Conservation (phyloP, 371 early-diverging fungal genomes). For the Cokeromyces recurvatus region DNA sequence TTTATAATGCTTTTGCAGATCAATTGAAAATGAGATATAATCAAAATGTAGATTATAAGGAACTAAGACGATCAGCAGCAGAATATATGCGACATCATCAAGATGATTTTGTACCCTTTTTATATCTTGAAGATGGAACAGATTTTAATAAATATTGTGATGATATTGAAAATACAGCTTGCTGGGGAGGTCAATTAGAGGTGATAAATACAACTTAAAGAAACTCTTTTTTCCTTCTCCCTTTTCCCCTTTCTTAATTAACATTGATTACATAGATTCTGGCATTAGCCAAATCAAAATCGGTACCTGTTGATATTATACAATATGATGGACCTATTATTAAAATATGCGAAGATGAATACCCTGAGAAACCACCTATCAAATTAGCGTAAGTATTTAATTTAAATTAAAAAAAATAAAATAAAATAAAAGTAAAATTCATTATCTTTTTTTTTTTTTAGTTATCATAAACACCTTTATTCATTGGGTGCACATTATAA, state of each 20-base stretch:
- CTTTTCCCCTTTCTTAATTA: background rate
- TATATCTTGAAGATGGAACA: constrained; percentile 78
- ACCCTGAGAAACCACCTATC: constrained; percentile 54
- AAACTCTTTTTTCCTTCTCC: background rate
- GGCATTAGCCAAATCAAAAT: constrained; percentile 68
- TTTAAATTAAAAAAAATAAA: background rate
- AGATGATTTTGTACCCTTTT: constrained; percentile 88
- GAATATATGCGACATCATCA: constrained; percentile 71
- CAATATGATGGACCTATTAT: constrained; percentile 75
- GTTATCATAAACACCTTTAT: constrained; percentile 86
- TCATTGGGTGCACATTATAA: constrained; percentile 95
- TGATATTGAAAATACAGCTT: constrained; percentile 73
- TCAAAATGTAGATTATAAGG: constrained; percentile 44
- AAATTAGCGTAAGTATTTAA: constrained; percentile 65
- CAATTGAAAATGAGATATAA: constrained; percentile 61
- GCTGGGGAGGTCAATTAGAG: constrained; percentile 95
- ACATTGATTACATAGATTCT: constrained; percentile 48
- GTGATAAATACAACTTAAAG: constrained; percentile 39
- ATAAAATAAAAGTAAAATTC: background rate
- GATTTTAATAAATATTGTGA: constrained; percentile 76
- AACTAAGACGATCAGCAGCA: constrained; percentile 70
- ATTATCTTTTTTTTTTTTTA: constrained; percentile 12
- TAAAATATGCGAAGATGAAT: constrained; percentile 73
- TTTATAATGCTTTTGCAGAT: constrained; percentile 86
- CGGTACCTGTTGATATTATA: constrained; percentile 70